Evolutionary conservation across 1,284 basidiomycete species (phyloP).

Genomic region (Tilletia setariae): DNA sequence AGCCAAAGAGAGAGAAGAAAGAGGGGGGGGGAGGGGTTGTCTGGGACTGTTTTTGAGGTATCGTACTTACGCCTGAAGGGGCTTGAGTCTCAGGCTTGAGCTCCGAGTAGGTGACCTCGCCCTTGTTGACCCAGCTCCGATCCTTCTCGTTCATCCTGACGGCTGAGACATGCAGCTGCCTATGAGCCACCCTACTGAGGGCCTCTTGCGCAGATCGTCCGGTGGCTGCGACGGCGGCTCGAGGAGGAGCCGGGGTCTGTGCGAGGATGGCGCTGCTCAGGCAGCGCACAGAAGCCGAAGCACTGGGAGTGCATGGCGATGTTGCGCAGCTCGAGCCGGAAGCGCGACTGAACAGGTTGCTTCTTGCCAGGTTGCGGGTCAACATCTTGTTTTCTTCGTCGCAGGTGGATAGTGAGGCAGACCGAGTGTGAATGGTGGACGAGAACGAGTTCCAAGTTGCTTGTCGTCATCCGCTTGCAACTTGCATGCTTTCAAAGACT

Average conservation of each 20-base stretch:
- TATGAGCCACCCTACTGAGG: no score
- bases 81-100: slow-evolving; percentile 76
- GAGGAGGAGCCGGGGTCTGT: neutral
- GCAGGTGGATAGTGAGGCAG: neutral
- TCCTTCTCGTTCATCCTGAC: slow-evolving; percentile 24
- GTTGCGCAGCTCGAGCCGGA: neutral
- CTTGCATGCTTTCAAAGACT: no score
- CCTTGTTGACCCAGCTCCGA: slow-evolving; percentile 36
- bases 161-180: neutral
- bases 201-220: neutral
- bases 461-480: no score
- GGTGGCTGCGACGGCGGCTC: neutral
- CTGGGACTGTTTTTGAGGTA: neutral
- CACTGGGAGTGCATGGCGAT: neutral
- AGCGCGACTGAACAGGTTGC: neutral
- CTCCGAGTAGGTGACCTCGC: slow-evolving; percentile 71
- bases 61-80: slow-evolving; percentile 69
- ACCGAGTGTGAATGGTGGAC: neutral
- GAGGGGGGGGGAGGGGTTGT: slow-evolving; percentile 49
- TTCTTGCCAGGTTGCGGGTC: neutral
- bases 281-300: neutral
- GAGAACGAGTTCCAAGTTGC: neutral
- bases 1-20: slow-evolving; percentile 67
- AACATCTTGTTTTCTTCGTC: neutral
- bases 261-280: neutral